A percentile compares a stretch with the other conserved stretches of the same genome.
These are phyloP conservation scores for Hortiboletus campestris DNA, from an alignment of 768 basidiomycete genomes.

Conservation along the genomic window DNA sequence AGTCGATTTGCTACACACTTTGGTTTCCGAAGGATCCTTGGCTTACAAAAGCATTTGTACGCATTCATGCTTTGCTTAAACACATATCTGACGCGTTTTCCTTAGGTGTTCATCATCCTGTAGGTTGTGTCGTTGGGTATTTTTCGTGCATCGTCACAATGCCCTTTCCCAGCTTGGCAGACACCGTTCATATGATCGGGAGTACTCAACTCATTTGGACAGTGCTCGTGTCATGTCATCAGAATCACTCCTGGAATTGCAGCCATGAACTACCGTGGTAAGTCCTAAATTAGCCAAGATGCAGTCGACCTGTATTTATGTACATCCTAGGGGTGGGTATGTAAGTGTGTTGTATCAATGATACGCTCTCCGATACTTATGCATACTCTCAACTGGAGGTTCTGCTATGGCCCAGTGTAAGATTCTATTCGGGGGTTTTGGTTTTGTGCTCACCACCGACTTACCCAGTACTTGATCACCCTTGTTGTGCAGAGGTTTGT, in stretches of 20 bases:
- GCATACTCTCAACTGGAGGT: neutral
- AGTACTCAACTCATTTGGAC: neutral
- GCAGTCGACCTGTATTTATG: neutral
- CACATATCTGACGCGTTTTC: neutral
- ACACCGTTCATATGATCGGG: conserved; percentile 4
- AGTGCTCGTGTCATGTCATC: conserved; percentile 1
- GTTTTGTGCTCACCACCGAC: neutral
- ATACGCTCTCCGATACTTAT: neutral
- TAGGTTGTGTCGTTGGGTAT: neutral
- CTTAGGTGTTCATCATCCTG: conserved; percentile 4
- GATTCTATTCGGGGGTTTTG: neutral
- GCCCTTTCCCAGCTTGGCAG: neutral
- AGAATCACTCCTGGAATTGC: neutral
- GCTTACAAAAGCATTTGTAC: conserved; percentile 2
- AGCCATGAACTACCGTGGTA: neutral
- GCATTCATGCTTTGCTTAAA: neutral
- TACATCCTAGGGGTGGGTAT: neutral
- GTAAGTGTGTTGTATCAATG: neutral
- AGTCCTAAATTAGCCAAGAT: neutral
- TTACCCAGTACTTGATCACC: neutral
- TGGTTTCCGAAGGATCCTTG: conserved; percentile 13
- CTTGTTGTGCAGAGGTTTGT: conserved; percentile 9
- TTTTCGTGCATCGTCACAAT: neutral
- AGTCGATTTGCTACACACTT: conserved; percentile 1
- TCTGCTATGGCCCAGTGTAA: conserved; percentile 1